These are phyloP conservation scores for Mycosarcoma mackinlayi DNA, from an alignment of 1,284 basidiomycete species.

Conservation along the genomic window DNA sequence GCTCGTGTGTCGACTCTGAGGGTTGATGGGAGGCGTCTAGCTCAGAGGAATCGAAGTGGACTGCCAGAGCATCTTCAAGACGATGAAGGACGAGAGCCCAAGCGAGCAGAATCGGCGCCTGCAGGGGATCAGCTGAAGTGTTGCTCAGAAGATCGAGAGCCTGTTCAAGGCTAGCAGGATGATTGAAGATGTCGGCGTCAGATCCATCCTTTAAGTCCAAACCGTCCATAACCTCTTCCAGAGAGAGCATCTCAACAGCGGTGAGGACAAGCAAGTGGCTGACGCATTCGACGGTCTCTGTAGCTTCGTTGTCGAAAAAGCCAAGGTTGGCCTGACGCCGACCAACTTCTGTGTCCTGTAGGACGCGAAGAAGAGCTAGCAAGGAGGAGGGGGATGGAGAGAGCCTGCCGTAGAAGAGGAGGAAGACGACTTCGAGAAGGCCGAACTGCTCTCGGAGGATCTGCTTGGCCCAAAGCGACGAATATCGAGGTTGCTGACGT, in stretches of 20 bases:
- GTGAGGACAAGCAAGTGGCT: slow-evolving; percentile 80
- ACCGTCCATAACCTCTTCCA: slow-evolving; percentile 77
- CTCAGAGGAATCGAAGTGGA: slow-evolving; percentile 39
- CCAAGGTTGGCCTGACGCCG: slow-evolving; percentile 76
- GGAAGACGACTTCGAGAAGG: slow-evolving; percentile 83
- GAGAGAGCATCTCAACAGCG: slow-evolving; percentile 80
- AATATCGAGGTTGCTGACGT: slow-evolving; percentile 74
- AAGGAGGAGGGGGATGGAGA: slow-evolving; percentile 76
- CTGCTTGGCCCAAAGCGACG: slow-evolving; percentile 81
- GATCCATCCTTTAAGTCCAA: slow-evolving; percentile 21
- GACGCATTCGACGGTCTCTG: slow-evolving; percentile 76
- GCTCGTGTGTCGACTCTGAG: slow-evolving; percentile 15
- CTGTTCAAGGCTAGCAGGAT: slow-evolving; percentile 36
- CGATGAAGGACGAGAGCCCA: slow-evolving; percentile 79
- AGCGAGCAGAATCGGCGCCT: slow-evolving; percentile 77
- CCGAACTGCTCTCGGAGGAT: slow-evolving; percentile 81
- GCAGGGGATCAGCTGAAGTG: slow-evolving; percentile 73
- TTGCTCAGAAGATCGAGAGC: slow-evolving; percentile 74
- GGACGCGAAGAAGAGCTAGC: slow-evolving; percentile 75
- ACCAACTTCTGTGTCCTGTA: slow-evolving; percentile 78
- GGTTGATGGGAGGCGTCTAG: slow-evolving; percentile 44
- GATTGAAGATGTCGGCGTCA: slow-evolving; percentile 22
- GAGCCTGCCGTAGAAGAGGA: slow-evolving; percentile 82
- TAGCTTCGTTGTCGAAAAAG: slow-evolving; percentile 76
- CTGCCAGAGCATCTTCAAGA: slow-evolving; percentile 60